These are phyloP conservation scores for Malassezia arunalokei DNA, from an alignment of 1,284 basidiomycete species.

Conservation along the genomic window DNA sequence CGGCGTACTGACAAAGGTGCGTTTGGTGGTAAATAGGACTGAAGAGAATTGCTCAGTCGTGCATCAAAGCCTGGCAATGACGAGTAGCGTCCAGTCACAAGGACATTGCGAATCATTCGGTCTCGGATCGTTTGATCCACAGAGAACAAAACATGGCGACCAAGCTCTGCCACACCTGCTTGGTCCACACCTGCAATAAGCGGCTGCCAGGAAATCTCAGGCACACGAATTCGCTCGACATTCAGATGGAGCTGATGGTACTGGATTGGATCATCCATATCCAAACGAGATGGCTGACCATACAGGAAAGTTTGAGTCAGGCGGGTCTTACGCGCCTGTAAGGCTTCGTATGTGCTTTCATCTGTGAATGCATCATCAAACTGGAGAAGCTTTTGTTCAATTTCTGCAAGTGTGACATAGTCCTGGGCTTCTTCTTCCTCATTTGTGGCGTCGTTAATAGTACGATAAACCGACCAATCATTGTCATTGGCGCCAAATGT, in stretches of 20 bases:
- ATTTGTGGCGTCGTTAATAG: slow-evolving; percentile 75
- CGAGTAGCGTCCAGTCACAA: slow-evolving; percentile 18
- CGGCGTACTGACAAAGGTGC: slow-evolving; percentile 33
- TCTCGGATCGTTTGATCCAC: slow-evolving; percentile 58
- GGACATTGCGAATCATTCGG: slow-evolving; percentile 50
- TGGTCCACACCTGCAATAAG: slow-evolving; percentile 86
- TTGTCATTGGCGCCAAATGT: slow-evolving; percentile 88
- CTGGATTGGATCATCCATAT: slow-evolving; percentile 52
- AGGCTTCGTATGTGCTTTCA: slow-evolving; percentile 69
- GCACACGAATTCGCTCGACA: slow-evolving; percentile 82
- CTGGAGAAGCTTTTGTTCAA: slow-evolving; percentile 71
- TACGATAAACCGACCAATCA: slow-evolving; percentile 95
- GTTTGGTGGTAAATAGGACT: slow-evolving; percentile 25
- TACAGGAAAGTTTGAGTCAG: slow-evolving; percentile 68
- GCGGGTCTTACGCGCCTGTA: slow-evolving; percentile 64
- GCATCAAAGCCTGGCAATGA: slow-evolving; percentile 1
- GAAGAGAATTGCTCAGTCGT: slow-evolving; percentile 56
- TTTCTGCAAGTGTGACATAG: slow-evolving; percentile 69
- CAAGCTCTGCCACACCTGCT: slow-evolving; percentile 79
- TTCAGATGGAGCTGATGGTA: slow-evolving; percentile 71
- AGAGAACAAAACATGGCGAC: slow-evolving; percentile 70
- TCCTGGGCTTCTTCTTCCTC: slow-evolving; percentile 65
- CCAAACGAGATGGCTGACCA: slow-evolving; percentile 42
- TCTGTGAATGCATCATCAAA: slow-evolving; percentile 71
- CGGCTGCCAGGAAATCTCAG: slow-evolving; percentile 87